These are phyloP conservation scores for Astrothelium subdiscretum DNA, from an alignment of 495 filamentous ascomycete genomes.

Conservation along the genomic window DNA sequence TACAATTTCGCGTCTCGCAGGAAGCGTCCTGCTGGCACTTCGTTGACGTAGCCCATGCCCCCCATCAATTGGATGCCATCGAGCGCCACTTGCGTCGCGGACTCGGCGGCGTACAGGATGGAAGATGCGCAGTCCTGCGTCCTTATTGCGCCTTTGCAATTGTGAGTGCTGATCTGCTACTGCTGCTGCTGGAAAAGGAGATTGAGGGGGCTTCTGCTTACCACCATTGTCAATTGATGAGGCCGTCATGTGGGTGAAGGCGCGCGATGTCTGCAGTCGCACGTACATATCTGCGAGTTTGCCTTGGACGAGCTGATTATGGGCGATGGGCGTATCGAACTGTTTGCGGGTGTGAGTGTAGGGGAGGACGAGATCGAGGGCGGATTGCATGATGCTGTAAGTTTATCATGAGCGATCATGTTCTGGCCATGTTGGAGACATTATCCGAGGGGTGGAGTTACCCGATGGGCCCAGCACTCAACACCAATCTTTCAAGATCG, in stretches of 20 bases:
- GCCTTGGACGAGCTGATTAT: conserved; percentile 88
- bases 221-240: conserved; percentile 24
- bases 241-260: conserved; percentile 49
- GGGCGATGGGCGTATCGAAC: conserved; percentile 76
- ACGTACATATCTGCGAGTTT: conserved; percentile 97
- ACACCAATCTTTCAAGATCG: conserved; percentile 85
- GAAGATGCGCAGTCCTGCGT: conserved; percentile 93
- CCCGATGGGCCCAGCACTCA: conserved; percentile 83
- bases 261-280: conserved; percentile 65
- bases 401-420: too few relatives aligned
- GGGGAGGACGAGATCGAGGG: conserved; percentile 75
- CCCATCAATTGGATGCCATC: conserved; percentile 93
- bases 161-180: not conserved
- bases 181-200: not conserved
- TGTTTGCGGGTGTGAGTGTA: conserved; percentile 85
- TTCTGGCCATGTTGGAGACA: too few relatives aligned
- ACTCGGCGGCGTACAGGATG: conserved; percentile 88
- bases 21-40: conserved; percentile 78
- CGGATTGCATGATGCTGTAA: conserved; percentile 78
- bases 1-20: conserved; percentile 84
- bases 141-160: conserved; percentile 34
- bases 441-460: conserved; percentile 21
- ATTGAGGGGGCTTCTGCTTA: conserved; percentile 8
- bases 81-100: conserved; percentile 76
- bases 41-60: conserved; percentile 92